phyloP scores from a whole-genome alignment of 1,284 basidiomycete genomes.

The Tremellales sp. region DNA sequence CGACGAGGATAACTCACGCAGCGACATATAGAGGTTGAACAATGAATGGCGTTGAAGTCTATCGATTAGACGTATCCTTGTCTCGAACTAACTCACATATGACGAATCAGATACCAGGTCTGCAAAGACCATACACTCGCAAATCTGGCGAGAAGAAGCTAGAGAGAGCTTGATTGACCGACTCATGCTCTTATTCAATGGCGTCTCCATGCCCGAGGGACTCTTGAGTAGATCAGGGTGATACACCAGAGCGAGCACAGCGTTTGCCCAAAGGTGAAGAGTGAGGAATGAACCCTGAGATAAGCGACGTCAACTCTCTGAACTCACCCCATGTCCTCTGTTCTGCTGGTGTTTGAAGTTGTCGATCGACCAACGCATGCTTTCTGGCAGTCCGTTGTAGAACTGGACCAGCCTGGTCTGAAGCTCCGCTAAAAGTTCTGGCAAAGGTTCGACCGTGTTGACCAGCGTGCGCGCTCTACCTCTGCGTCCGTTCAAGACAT shows the following conservation, averaged over 20 bases:
- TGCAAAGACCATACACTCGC: constrained; percentile 50
- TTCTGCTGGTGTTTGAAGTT: constrained; percentile 49
- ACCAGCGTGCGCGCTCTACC: constrained; percentile 47
- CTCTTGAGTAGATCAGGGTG: constrained; percentile 49
- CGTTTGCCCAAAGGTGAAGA: constrained; percentile 47
- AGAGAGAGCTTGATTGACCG: constrained; percentile 46
- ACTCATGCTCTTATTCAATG: constrained; percentile 45
- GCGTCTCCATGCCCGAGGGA: constrained; percentile 48
- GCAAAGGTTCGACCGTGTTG: constrained; percentile 30
- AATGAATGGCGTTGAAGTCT: constrained; percentile 31
- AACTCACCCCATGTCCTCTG: constrained; percentile 45
- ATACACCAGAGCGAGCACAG: constrained; percentile 49
- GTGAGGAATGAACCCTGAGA: constrained; percentile 31
- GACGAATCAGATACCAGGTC: constrained; percentile 39
- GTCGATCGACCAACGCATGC: constrained; percentile 47
- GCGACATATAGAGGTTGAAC: constrained; percentile 46
- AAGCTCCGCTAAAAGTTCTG: constrained; percentile 42
- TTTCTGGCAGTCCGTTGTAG: constrained; percentile 44
- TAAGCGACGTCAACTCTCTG: background rate
- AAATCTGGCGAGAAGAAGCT: constrained; percentile 46
- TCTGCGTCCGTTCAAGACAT: constrained; percentile 49
- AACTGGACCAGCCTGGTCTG: constrained; percentile 49
- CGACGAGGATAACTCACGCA: constrained; percentile 19
- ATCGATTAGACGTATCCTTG: no score
- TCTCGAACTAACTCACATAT: constrained; percentile 45